Conservation (phyloP, 2,329 filamentous ascomycete species). For the Ophiostoma sp. region DNA sequence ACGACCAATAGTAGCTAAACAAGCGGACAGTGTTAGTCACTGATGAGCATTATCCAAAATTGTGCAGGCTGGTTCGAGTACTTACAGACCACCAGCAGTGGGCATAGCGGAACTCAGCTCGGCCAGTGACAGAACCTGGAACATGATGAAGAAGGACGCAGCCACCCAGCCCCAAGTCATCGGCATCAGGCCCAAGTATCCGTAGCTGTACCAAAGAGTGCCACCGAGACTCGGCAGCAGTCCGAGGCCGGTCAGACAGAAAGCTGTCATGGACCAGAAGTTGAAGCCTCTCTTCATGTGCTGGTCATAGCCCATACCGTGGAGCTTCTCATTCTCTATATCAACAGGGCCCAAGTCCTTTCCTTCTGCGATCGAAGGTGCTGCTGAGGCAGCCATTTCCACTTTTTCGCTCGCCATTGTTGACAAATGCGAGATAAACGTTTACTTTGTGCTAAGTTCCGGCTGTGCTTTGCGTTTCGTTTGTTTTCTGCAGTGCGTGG, state of each 20-base stretch:
- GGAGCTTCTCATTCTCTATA: neutral
- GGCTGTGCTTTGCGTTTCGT: neutral
- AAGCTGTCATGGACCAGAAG: constrained; percentile 1
- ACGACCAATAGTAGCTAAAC: constrained; percentile 4
- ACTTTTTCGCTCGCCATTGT: neutral
- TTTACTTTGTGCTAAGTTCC: neutral
- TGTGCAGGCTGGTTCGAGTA: too few species aligned
- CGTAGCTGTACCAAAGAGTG: constrained; percentile 6
- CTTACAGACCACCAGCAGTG: constrained; percentile 3
- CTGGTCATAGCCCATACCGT: constrained; percentile 2
- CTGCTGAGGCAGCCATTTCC: neutral
- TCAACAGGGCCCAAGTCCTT: neutral
- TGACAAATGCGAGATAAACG: neutral
- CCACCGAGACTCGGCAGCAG: constrained; percentile 1
- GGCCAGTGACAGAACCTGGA: constrained; percentile 5
- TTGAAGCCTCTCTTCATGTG: constrained; percentile 10
- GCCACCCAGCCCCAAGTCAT: constrained; percentile 11
- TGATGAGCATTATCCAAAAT: too few species aligned
- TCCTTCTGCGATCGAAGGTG: neutral
- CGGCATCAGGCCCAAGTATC: neutral
- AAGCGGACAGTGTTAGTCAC: neutral
- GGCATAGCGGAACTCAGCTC: neutral
- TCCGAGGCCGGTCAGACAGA: constrained; percentile 1
- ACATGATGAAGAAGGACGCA: constrained; percentile 2
- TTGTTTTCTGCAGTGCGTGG: too few species aligned